Conservation (phyloP, 2,329 filamentous ascomycete species). For the Apiospora malaysiana region DNA sequence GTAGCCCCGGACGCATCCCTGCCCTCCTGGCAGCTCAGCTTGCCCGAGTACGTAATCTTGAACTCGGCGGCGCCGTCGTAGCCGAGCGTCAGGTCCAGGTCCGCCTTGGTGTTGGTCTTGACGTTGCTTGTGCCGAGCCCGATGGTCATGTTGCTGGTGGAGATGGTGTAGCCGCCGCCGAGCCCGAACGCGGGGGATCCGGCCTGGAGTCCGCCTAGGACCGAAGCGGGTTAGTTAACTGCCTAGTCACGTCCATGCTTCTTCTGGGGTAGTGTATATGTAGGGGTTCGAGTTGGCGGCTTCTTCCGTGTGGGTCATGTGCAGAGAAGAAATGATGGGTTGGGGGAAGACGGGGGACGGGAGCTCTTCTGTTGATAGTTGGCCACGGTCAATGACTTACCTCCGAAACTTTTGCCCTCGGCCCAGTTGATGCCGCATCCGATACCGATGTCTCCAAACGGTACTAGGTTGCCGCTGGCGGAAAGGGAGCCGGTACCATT, state of each 20-base stretch:
- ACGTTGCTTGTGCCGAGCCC: slow-evolving; percentile 2
- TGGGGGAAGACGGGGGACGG: background rate
- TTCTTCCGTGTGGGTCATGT: background rate
- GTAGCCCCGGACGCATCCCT: background rate
- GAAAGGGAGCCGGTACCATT: background rate
- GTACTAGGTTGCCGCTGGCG: background rate
- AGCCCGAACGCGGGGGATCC: slow-evolving; percentile 13
- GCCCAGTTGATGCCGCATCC: slow-evolving; percentile 16
- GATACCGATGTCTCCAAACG: slow-evolving; percentile 17
- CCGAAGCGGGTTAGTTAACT: too few species aligned
- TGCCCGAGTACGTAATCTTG: background rate
- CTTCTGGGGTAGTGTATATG: background rate
- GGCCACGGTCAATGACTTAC: background rate
- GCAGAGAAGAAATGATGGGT: background rate
- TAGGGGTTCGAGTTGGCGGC: background rate
- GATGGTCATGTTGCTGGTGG: slow-evolving; percentile 8
- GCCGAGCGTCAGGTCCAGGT: background rate
- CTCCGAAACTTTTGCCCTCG: background rate
- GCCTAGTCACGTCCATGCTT: too few species aligned
- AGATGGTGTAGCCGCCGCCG: slow-evolving; percentile 18
- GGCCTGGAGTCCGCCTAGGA: slow-evolving; percentile 12
- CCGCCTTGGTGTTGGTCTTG: slow-evolving; percentile 8
- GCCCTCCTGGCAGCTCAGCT: background rate
- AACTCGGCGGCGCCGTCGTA: slow-evolving; percentile 15
- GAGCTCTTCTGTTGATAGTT: background rate